A percentile compares a stretch with the other conserved stretches of the same genome.
phyloP scores from a whole-genome alignment of 345 rosid species.

The Atalantia buxifolia region DNA sequence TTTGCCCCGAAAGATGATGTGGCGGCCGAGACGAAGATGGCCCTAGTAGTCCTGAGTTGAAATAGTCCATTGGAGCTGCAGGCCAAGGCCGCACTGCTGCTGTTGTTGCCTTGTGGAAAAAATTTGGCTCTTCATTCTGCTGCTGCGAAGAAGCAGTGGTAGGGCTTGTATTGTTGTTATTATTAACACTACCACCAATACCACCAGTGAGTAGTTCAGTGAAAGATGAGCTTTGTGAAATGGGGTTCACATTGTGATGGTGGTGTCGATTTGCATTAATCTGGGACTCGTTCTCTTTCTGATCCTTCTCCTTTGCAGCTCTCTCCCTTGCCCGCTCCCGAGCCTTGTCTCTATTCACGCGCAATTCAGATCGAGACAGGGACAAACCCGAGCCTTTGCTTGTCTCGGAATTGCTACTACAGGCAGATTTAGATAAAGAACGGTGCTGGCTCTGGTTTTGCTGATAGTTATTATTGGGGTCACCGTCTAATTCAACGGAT shows the following conservation, averaged over 20 bases:
- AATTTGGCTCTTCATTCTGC: conserved; percentile 24
- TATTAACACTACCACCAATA: conserved; percentile 32
- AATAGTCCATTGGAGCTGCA: conserved; percentile 63
- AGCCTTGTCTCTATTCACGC: conserved; percentile 57
- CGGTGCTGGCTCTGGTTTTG: conserved; percentile 56
- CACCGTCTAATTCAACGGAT: conserved; percentile 51
- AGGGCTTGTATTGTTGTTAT: conserved; percentile 27
- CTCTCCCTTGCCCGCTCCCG: conserved; percentile 83
- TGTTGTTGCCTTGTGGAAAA: conserved; percentile 32
- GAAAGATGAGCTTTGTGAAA: conserved; percentile 58
- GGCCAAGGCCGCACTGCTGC: conserved; percentile 53
- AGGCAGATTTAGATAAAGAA: conserved; percentile 81
- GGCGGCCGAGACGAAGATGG: conserved; percentile 37
- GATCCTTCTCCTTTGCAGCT: conserved; percentile 72
- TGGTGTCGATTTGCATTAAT: conserved; percentile 17
- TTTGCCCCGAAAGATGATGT: conserved; percentile 41
- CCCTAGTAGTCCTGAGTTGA: conserved; percentile 44
- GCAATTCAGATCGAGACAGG: conserved; percentile 63
- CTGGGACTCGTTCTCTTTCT: conserved; percentile 48
- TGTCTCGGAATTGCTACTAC: conserved; percentile 92
- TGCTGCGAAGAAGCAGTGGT: conserved; percentile 33
- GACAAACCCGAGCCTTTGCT: conserved; percentile 88
- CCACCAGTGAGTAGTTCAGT: conserved; percentile 85
- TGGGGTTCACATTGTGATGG: conserved; percentile 29
- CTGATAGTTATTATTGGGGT: conserved; percentile 25